Conservation (phyloP, 192 early-diverging fungal genomes). For the Rhizophagus sp. region DNA sequence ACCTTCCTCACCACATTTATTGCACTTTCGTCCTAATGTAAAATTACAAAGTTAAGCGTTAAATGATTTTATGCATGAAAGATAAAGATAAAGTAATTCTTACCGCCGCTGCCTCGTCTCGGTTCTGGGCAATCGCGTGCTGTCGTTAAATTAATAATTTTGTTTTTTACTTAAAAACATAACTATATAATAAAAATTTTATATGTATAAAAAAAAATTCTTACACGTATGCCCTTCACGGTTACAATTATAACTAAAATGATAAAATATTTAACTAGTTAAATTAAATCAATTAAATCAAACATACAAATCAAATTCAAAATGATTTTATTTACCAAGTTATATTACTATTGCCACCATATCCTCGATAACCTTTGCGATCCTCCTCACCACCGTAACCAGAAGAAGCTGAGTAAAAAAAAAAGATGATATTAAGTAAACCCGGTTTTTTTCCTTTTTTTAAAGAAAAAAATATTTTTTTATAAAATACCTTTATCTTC, state of each 20-base stretch:
- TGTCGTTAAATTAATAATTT: not conserved
- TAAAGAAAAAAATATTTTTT: too few species aligned
- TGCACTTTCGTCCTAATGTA: slow-evolving; percentile 5
- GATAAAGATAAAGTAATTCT: not conserved
- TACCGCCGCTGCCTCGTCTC: not conserved
- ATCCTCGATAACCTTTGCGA: not conserved
- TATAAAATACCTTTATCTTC: too few species aligned
- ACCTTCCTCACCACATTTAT: slow-evolving; percentile 10
- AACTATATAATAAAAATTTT: not conserved
- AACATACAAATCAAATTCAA: not conserved
- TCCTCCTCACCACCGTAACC: not conserved
- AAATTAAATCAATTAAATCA: not conserved
- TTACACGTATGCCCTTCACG: not conserved
- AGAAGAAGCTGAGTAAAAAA: not conserved
- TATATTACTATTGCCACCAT: not conserved
- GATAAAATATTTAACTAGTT: not conserved
- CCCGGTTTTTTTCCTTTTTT: too few species aligned
- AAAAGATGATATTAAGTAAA: not conserved
- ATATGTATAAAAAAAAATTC: not conserved
- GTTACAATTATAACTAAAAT: not conserved
- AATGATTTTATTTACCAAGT: not conserved
- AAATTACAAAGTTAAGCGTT: too few species aligned
- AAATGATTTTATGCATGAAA: not conserved
- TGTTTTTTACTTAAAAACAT: not conserved
- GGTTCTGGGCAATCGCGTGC: not conserved